These are phyloP conservation scores for Aspergillus novofumigatus DNA, from an alignment of 2,329 filamentous ascomycete species.

Conservation along the genomic window DNA sequence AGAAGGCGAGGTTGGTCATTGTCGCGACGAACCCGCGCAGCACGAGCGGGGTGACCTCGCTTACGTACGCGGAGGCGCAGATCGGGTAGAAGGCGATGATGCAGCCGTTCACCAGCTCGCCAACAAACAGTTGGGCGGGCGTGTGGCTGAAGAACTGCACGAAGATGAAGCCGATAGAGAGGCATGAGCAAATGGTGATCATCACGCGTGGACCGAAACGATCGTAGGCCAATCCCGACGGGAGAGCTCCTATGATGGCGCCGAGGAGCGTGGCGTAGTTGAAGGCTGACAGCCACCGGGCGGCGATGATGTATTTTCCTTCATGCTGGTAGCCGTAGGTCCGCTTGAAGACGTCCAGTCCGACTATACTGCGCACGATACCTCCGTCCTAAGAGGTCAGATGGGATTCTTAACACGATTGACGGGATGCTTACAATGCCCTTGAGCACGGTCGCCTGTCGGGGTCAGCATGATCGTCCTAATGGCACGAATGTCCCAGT, in stretches of 20 bases:
- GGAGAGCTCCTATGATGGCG: conserved; percentile 22
- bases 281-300: conserved; percentile 25
- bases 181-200: conserved; percentile 20
- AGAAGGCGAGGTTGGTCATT: conserved; percentile 28
- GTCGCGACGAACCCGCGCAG: conserved; percentile 27
- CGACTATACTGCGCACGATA: conserved; percentile 23
- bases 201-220: conserved; percentile 25
- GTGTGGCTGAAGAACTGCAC: conserved; percentile 60
- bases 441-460: conserved; percentile 18
- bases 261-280: conserved; percentile 25
- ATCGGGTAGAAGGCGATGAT: conserved; percentile 60
- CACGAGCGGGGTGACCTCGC: conserved; percentile 27
- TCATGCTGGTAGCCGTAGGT: conserved; percentile 25
- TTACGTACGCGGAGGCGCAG: conserved; percentile 42
- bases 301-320: conserved; percentile 21
- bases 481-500: background rate
- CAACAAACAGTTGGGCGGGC: conserved; percentile 53
- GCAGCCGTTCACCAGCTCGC: conserved; percentile 58
- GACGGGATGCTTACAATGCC: conserved; percentile 6
- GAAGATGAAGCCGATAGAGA: conserved; percentile 51
- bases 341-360: conserved; percentile 23
- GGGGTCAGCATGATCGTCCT: background rate
- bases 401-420: no score
- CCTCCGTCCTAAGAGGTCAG: conserved; percentile 14
- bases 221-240: conserved; percentile 22